Evolutionary conservation across 2,329 filamentous ascomycete genomes (phyloP), one percentile per base, ranked within the genome.

Genomic region (Aureobasidium uvarum): DNA sequence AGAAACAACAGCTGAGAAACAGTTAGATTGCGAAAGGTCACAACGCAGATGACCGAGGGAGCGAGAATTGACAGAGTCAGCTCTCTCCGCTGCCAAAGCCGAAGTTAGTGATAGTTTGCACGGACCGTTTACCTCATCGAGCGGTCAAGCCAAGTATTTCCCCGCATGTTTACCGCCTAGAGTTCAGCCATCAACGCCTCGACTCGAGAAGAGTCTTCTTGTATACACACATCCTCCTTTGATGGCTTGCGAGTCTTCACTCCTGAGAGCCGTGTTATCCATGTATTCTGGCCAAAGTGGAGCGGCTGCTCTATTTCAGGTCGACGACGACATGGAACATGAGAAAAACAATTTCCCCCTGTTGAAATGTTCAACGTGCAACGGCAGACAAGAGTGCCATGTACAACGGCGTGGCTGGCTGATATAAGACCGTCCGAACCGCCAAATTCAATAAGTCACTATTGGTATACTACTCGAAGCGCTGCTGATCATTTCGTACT

Each of bases 291-390:
- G 10, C 11, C 28, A 7, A 46, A 31, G 60, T 64, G 60, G 60
- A 64, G 39, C 38, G 13, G 2, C 18, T 28, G 23, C 50, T 54
- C 60, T 62, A 52, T 62, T 62, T 38, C 50, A 54, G 36, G 39
- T 63, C 28, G 16, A 45, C 33, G 36, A 54, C 25, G n/a, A 54
- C 58, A 62, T 41, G 50, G 52, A 23, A 36, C 50, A 55, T 39
- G 16, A 41, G 20, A 36, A 46, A 45, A 55, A 45, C 28, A 64
- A 64, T 64, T 52, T 64, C 48, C 60, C 60, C 60, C 60, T 64
- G 60, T 64, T 64, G 60, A 55, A 64, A 64, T 64, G 60, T 39
- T 46, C 31, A 64, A 51, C 50, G 43, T 39, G 60, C 50, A 64
- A 64, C 60, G 60, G 60, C 38, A 55, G 50, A 55, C 33, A 64